These are phyloP conservation scores for Zanthoxylum bungeanum DNA, from an alignment of 345 rosid species.

Conservation along the genomic window DNA sequence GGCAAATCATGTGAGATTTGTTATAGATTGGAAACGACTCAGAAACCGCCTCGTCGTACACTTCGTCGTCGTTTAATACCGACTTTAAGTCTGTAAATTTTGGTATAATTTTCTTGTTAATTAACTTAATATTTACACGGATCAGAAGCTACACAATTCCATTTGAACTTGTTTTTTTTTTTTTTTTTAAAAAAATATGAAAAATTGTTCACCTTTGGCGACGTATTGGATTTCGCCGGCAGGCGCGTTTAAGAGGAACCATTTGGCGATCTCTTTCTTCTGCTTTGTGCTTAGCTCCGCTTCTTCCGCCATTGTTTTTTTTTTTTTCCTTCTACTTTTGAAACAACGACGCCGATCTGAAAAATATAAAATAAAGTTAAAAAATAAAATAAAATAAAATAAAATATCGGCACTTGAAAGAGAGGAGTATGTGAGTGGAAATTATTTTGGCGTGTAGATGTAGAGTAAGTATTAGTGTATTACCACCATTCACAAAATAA, in stretches of 20 bases:
- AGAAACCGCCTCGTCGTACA: slow-evolving; percentile 68
- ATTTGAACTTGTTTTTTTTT: too few species aligned
- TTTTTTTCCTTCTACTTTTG: background rate
- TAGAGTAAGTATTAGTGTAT: background rate
- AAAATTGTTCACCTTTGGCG: slow-evolving; percentile 57
- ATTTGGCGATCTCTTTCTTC: slow-evolving; percentile 95
- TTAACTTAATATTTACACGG: background rate
- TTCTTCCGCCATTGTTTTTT: slow-evolving; percentile 50
- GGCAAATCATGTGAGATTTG: slow-evolving; percentile 89
- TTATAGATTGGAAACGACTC: slow-evolving; percentile 85
- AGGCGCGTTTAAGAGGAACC: slow-evolving; percentile 97
- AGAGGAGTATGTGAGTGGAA: slow-evolving; percentile 6
- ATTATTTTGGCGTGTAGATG: slow-evolving; percentile 17
- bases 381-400: too few species aligned
- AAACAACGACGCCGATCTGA: background rate
- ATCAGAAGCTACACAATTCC: slow-evolving; percentile 4
- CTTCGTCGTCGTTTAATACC: slow-evolving; percentile 64
- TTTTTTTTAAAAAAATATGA: background rate
- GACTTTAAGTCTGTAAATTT: slow-evolving; percentile 61
- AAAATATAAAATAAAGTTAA: background rate
- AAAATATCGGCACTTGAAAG: too few species aligned
- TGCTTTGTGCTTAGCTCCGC: slow-evolving; percentile 61
- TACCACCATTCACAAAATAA: too few species aligned
- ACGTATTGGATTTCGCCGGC: slow-evolving; percentile 96
- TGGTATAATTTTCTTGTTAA: background rate